These are phyloP conservation scores for Aciculosporium take DNA, from an alignment of 2,329 filamentous ascomycete species.

Conservation along the genomic window DNA sequence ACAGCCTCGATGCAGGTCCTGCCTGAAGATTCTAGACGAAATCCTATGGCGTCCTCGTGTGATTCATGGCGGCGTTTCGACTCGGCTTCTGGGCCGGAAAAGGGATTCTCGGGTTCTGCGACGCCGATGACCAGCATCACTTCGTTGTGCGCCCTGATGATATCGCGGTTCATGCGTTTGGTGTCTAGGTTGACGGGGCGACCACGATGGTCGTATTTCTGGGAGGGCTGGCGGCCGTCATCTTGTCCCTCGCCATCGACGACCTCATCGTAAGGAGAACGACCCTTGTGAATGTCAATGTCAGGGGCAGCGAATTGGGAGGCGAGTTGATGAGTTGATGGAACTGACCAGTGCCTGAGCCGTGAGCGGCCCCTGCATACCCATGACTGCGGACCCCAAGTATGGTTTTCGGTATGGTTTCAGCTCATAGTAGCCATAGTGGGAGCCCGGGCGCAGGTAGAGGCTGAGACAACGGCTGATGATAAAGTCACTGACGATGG, in stretches of 20 bases:
- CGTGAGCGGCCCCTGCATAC: constrained; percentile 40
- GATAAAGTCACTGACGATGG: neutral
- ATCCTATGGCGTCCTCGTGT: constrained; percentile 34
- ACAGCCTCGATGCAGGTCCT: constrained; percentile 24
- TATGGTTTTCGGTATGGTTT: neutral
- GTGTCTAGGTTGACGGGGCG: constrained; percentile 41
- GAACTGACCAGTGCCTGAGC: constrained; percentile 39
- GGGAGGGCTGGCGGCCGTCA: constrained; percentile 25
- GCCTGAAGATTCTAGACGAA: constrained; percentile 21
- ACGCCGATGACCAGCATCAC: constrained; percentile 50
- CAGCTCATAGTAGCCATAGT: constrained; percentile 1
- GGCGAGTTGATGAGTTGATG: neutral
- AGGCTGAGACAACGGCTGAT: neutral
- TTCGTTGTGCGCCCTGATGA: constrained; percentile 47
- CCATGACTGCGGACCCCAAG: constrained; percentile 24
- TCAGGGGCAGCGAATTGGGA: constrained; percentile 1
- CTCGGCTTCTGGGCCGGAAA: constrained; percentile 24
- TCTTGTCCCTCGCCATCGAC: constrained; percentile 33
- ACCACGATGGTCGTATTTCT: constrained; percentile 41
- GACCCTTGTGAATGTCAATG: constrained; percentile 26
- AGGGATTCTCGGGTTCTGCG: constrained; percentile 39
- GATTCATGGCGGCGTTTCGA: constrained; percentile 28
- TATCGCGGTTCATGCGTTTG: constrained; percentile 39
- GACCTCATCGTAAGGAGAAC: constrained; percentile 46
- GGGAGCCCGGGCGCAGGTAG: neutral